A percentile compares a stretch with the other conserved stretches of the same genome.
phyloP scores from a whole-genome alignment of 192 early-diverging fungal genomes.

The Radiomyces spectabilis region DNA sequence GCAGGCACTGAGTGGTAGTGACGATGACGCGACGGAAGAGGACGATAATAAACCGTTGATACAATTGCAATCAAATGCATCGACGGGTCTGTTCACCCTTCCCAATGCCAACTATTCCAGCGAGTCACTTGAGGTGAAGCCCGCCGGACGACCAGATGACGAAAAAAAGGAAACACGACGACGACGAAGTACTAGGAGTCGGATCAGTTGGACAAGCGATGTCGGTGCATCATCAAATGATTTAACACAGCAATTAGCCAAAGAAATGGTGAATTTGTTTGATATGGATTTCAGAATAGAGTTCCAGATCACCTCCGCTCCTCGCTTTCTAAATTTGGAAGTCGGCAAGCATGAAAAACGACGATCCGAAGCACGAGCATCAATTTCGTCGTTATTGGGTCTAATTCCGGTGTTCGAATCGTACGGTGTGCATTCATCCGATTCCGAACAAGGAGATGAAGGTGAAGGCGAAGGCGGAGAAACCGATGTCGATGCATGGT shows the following conservation, averaged over 20 bases:
- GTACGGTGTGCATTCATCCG: too few relatives aligned
- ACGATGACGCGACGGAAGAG: slow-evolving; percentile 2
- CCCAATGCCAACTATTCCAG: slow-evolving; percentile 7
- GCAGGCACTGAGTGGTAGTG: not conserved
- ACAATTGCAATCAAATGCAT: not conserved
- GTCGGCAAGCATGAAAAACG: not conserved
- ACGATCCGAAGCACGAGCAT: not conserved
- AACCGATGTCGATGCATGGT: too few relatives aligned
- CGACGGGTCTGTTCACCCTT: not conserved
- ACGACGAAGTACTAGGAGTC: slow-evolving; percentile 3
- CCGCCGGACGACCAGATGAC: not conserved
- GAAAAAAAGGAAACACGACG: slow-evolving; percentile 3
- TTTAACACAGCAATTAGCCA: slow-evolving; percentile 22
- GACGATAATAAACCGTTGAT: slow-evolving; percentile 1
- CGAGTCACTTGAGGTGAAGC: not conserved
- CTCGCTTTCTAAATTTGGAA: too few relatives aligned
- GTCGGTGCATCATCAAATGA: slow-evolving; percentile 8
- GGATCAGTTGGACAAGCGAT: slow-evolving; percentile 26
- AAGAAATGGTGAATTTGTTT: slow-evolving; percentile 29
- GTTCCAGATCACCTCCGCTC: slow-evolving; percentile 14
- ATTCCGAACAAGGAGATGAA: too few relatives aligned
- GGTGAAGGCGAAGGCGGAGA: too few relatives aligned
- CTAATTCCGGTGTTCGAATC: slow-evolving; percentile 2
- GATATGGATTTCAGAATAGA: slow-evolving; percentile 33
- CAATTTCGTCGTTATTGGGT: not conserved